Conservation (phyloP, 345 rosid genomes). For the Triadica sebifera region DNA sequence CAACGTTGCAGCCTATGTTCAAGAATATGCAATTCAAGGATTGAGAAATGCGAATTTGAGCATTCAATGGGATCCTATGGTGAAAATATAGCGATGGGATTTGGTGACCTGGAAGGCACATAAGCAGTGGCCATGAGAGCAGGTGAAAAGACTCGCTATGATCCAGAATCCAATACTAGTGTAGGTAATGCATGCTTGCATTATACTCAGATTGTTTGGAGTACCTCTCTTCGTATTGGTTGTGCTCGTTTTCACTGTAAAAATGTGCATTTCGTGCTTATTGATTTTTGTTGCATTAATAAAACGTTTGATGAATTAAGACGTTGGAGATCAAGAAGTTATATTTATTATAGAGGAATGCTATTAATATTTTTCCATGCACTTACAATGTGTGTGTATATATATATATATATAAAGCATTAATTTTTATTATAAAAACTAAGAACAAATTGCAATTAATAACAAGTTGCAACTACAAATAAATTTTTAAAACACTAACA, state of each 20-base stretch:
- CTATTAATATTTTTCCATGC: too few species aligned
- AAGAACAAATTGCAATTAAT: too few species aligned
- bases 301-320: too few species aligned
- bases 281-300: too few species aligned
- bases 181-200: constrained; percentile 23
- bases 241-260: constrained; percentile 27
- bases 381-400: too few species aligned
- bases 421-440: too few species aligned
- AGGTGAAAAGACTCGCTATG: constrained; percentile 22
- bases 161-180: constrained; percentile 18
- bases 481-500: too few species aligned
- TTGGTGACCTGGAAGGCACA: not conserved
- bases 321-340: too few species aligned
- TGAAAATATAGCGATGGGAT: constrained; percentile 32
- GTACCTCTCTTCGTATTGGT: constrained; percentile 8
- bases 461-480: too few species aligned
- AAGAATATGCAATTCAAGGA: constrained; percentile 10
- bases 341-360: too few species aligned
- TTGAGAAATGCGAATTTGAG: constrained; percentile 8
- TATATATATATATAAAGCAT: too few species aligned
- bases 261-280: too few species aligned
- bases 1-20: constrained; percentile 21
- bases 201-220: constrained; percentile 41
- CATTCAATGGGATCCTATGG: constrained; percentile 37
- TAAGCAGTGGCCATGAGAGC: constrained; percentile 30